Percentiles rank a stretch among this genome's conserved stretches.
These are phyloP conservation scores for Claviceps spartinae DNA, from an alignment of 2,329 filamentous ascomycete species.

Conservation along the genomic window DNA sequence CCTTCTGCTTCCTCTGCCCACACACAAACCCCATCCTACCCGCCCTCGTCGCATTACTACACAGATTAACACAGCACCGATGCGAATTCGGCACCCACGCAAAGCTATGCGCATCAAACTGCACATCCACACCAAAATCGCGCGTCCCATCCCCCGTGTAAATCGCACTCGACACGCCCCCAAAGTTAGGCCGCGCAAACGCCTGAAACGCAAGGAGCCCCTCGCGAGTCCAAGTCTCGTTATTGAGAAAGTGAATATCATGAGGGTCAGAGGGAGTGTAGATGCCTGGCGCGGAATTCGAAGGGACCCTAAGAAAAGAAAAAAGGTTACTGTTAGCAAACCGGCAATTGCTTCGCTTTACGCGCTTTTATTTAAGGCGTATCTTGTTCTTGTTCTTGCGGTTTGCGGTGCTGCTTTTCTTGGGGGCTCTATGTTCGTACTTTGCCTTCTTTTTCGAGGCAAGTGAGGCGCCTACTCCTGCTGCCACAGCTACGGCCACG, in stretches of 20 bases:
- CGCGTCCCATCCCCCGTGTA: not conserved
- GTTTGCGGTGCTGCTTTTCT: too few species aligned
- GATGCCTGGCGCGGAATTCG: not conserved
- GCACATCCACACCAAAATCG: not conserved
- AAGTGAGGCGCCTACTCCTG: not conserved
- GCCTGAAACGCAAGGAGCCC: not conserved
- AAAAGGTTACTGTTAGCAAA: not conserved
- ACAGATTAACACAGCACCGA: constrained; percentile 3
- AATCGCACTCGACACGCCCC: not conserved
- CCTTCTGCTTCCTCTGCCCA: not conserved
- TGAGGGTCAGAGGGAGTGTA: not conserved
- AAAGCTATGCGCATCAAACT: constrained; percentile 3
- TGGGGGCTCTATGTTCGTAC: not conserved
- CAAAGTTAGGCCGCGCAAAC: not conserved
- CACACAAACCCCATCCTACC: not conserved
- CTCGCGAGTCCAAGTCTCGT: not conserved
- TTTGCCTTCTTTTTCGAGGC: not conserved
- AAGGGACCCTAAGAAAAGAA: not conserved
- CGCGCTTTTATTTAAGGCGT: not conserved
- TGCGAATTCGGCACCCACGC: constrained; percentile 1
- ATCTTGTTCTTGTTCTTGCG: not conserved
- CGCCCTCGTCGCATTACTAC: not conserved
- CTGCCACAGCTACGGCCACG: not conserved
- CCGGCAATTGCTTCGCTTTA: too few species aligned
- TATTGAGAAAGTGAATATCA: not conserved